Percentiles rank a stretch among this genome's conserved stretches.
These are phyloP conservation scores for Niveomyces coronatus DNA, from an alignment of 2,329 filamentous ascomycete genomes.

Conservation along the genomic window DNA sequence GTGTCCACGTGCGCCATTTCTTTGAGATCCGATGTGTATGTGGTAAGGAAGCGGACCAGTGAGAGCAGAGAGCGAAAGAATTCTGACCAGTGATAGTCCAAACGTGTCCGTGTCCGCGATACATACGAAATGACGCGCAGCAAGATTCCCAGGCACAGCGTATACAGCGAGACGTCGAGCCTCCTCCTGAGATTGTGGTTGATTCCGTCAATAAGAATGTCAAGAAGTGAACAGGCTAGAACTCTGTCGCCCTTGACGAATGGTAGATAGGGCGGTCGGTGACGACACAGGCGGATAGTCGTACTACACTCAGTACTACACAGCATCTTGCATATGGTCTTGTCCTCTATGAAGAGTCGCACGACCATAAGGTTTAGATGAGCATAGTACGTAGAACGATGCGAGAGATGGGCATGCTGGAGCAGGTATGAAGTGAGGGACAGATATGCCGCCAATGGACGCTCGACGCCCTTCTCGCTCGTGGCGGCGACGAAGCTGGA, in stretches of 20 bases:
- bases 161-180: conserved; percentile 78
- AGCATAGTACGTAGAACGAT: conserved; percentile 69
- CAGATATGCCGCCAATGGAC: conserved; percentile 70
- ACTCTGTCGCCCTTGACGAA: conserved; percentile 61
- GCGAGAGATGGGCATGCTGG: conserved; percentile 82
- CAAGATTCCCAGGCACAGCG: conserved; percentile 69
- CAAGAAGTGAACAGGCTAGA: conserved; percentile 66
- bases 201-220: conserved; percentile 81
- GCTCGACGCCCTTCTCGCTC: conserved; percentile 54
- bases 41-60: conserved; percentile 81
- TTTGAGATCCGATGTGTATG: conserved; percentile 71
- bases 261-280: conserved; percentile 78
- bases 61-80: conserved; percentile 84
- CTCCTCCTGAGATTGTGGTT: conserved; percentile 86
- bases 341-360: conserved; percentile 79
- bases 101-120: conserved; percentile 67
- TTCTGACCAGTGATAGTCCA: conserved; percentile 90
- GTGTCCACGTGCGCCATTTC: conserved; percentile 57
- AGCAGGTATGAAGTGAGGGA: conserved; percentile 88
- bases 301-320: conserved; percentile 69
- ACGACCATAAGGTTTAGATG: conserved; percentile 78
- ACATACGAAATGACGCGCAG: conserved; percentile 76
- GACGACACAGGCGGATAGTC: conserved; percentile 73
- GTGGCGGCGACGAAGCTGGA: conserved; percentile 63
- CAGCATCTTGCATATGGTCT: conserved; percentile 68